Base-by-base conservation (phyloP, 768 basidiomycete species). In the Naematelia encephala region DNA sequence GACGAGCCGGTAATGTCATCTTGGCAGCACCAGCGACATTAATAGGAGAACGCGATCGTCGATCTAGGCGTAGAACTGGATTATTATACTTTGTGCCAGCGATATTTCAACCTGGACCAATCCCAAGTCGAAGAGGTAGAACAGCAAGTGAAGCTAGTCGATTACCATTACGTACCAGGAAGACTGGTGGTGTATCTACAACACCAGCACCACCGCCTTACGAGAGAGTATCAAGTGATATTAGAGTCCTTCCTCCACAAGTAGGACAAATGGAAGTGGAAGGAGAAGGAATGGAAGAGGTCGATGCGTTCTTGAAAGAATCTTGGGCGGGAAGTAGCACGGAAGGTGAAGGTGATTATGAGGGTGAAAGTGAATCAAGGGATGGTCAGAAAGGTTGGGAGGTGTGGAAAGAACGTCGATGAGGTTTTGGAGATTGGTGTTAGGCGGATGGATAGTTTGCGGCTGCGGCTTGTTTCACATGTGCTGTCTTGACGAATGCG, bases 71-170 rank as follows among this genome's bases (percentile, higher is more conserved):
- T 25, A 34, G 39, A 13, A 65, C 59, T 14, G 68, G 68, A 3
- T 46, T 70, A 23, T 48, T 70, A 14, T 70, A 70, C 48, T 66
- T 67, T 47, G 66, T 70, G n/a, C 68, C 68, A 34, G 68, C 68
- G 5, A 34, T 67, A 19, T 70, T 70, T 49, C 63, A 60, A 46
- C 60, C 65, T 54, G 48, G 39, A 12, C 56, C 56, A 5, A 11
- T 44, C 8, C 51, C 51, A 25, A 29, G 56, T 12, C 51, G 29
- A 60, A 25, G 68, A 29, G 57, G 62, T 14, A 28, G 68, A n/a
- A 69, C 65, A 60, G 65, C 68, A 21, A 63, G 61, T 25, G 62
- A 65, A 54, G 65, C 65, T 45, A 59, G 56, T 53, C 62, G 64
- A 46, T 43, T 69, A 25, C 68, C 68, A 12, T 30, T 63, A 10